phyloP scores from a whole-genome alignment of 2,329 filamentous ascomycete species.

The Curvularia hawaiiensis region DNA sequence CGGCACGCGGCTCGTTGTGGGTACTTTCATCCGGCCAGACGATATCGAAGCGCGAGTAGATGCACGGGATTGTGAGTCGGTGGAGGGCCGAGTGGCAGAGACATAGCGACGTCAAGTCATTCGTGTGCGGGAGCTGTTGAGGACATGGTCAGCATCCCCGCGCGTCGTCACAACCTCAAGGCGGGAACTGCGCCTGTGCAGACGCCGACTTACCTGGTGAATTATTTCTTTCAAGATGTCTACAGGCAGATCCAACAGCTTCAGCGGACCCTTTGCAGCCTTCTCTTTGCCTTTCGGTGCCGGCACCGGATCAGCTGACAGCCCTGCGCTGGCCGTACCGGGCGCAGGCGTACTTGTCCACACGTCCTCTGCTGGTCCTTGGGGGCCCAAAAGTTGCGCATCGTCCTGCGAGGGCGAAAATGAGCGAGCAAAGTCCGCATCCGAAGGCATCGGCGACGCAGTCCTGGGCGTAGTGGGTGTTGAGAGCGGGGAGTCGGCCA shows the following conservation, averaged over 20 bases:
- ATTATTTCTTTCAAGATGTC: conserved; percentile 80
- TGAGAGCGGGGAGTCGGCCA: conserved; percentile 42
- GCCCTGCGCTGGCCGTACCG: conserved; percentile 10
- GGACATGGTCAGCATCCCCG: conserved; percentile 20
- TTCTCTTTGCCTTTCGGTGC: conserved; percentile 57
- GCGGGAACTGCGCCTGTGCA: conserved; percentile 1
- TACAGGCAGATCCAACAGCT: conserved; percentile 74
- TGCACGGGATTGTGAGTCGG: conserved; percentile 73
- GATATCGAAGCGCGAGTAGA: conserved; percentile 86
- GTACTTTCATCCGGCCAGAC: conserved; percentile 79
- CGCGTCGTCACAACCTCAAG: background rate
- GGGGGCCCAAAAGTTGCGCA: conserved; percentile 23
- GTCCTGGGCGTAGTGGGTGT: conserved; percentile 34
- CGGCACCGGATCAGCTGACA: conserved; percentile 41
- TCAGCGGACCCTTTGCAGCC: conserved; percentile 60
- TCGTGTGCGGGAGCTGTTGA: conserved; percentile 74
- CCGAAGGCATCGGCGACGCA: conserved; percentile 35
- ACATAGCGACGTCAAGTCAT: conserved; percentile 78
- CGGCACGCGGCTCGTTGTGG: conserved; percentile 68
- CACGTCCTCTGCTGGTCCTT: conserved; percentile 19
- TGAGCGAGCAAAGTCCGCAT: conserved; percentile 28
- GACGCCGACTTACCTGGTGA: conserved; percentile 65
- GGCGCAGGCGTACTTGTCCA: conserved; percentile 16
- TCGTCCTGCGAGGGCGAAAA: conserved; percentile 31
- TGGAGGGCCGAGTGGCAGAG: conserved; percentile 80